Evolutionary conservation across 1,284 basidiomycete species (phyloP).

Genomic region (Cystobasidium slooffiae): DNA sequence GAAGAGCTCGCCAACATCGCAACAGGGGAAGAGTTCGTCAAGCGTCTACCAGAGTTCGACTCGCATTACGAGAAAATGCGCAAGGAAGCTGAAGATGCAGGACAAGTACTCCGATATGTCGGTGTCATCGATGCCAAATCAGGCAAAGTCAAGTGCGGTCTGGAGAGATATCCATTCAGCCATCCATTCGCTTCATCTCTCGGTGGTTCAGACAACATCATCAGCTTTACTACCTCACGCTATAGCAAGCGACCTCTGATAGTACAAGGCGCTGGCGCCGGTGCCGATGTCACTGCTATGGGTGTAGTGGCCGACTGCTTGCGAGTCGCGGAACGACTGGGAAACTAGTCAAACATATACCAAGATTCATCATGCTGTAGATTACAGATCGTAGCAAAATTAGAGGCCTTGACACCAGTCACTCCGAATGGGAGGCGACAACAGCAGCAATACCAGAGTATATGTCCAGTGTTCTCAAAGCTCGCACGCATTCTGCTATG

Average conservation of each 20-base stretch:
- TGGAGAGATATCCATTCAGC: conserved; percentile 83
- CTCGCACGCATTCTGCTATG: not conserved
- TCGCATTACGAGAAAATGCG: conserved; percentile 75
- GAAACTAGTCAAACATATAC: not conserved
- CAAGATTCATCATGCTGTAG: not conserved
- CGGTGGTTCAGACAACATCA: conserved; percentile 95
- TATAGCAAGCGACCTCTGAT: conserved; percentile 78
- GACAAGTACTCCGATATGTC: conserved; percentile 87
- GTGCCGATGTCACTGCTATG: conserved; percentile 97
- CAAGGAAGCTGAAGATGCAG: conserved; percentile 73
- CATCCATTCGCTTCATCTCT: conserved; percentile 96
- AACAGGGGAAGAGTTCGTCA: conserved; percentile 80
- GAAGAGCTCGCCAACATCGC: conserved; percentile 68
- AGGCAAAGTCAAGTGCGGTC: conserved; percentile 77
- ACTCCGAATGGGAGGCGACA: not conserved
- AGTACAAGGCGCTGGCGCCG: conserved; percentile 93
- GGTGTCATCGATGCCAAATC: conserved; percentile 85
- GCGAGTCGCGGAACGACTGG: conserved; percentile 57
- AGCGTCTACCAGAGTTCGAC: conserved; percentile 81
- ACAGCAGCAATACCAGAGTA: not conserved
- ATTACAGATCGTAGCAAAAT: not conserved
- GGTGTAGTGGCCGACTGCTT: conserved; percentile 80
- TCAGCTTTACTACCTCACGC: conserved; percentile 93
- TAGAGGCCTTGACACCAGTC: not conserved
- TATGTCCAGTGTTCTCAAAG: not conserved